Conservation (phyloP, 208 protist genomes). For the Trypanosoma rangeli region DNA sequence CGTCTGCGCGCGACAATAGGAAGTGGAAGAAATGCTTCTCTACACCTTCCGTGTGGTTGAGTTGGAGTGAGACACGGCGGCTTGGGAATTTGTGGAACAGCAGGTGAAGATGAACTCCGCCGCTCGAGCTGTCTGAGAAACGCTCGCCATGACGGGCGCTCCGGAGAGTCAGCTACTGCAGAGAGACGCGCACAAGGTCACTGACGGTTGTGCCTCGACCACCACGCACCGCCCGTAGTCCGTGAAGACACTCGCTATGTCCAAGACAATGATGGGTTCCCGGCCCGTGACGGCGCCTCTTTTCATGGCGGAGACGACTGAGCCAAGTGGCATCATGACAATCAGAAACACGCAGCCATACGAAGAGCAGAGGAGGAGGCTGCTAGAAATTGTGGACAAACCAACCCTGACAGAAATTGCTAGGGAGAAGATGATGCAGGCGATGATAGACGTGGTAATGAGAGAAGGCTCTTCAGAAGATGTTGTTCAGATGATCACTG, state of each 20-base stretch:
- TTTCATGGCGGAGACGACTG: too few relatives aligned
- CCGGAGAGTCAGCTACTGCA: constrained; percentile 7
- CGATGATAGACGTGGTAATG: too few relatives aligned
- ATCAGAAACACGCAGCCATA: too few relatives aligned
- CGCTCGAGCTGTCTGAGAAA: not conserved
- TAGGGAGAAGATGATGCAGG: too few relatives aligned
- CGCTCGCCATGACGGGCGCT: not conserved
- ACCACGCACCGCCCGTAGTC: not conserved
- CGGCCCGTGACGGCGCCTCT: too few relatives aligned
- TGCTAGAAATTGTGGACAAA: too few relatives aligned
- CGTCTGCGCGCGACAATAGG: not conserved
- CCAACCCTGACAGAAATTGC: too few relatives aligned
- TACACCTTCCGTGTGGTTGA: constrained; percentile 18
- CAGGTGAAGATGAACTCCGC: not conserved
- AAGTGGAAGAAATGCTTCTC: constrained; percentile 10
- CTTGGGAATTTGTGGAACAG: constrained; percentile 19
- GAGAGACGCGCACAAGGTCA: too few relatives aligned
- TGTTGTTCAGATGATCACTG: too few relatives aligned
- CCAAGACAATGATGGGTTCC: not conserved
- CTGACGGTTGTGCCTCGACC: not conserved
- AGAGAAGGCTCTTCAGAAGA: too few relatives aligned
- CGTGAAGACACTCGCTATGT: not conserved
- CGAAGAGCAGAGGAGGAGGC: too few relatives aligned
- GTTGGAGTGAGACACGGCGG: constrained; percentile 21
- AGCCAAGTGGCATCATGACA: too few relatives aligned